Conservation (phyloP, 1,139 yeast genomes). For the Nakaseomyces bracarensis region DNA sequence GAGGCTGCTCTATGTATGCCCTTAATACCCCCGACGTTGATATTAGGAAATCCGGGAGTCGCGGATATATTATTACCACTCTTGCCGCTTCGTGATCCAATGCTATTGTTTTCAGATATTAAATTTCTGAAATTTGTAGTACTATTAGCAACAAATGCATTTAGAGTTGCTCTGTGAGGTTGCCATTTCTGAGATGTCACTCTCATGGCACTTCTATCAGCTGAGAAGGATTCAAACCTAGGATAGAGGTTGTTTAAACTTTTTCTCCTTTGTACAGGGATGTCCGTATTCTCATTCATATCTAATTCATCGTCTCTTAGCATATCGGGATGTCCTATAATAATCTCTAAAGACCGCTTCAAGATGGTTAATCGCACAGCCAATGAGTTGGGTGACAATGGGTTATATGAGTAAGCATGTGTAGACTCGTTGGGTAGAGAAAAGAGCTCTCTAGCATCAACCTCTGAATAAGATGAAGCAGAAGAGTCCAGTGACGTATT, state of each 20-base stretch:
- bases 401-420: constrained; percentile 78
- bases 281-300: constrained; percentile 1
- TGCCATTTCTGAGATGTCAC: constrained; percentile 27
- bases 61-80: constrained; percentile 4
- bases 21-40: background rate
- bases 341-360: constrained; percentile 62
- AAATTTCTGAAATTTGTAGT: constrained; percentile 2
- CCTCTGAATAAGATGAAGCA: background rate
- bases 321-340: constrained; percentile 24
- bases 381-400: constrained; percentile 67
- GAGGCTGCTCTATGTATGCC: constrained; percentile 15
- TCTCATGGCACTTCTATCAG: constrained; percentile 7
- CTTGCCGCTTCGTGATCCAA: constrained; percentile 6
- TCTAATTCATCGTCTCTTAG: constrained; percentile 14
- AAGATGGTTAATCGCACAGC: constrained; percentile 67
- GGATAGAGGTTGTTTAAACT: constrained; percentile 4
- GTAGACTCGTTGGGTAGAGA: constrained; percentile 63
- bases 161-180: constrained; percentile 58
- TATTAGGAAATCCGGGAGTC: background rate
- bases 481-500: constrained; percentile 4
- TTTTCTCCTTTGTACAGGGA: constrained; percentile 10
- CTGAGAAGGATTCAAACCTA: constrained; percentile 8
- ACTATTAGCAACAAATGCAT: constrained; percentile 40
- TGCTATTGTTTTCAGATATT: background rate
- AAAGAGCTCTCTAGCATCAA: constrained; percentile 4